Conservation (phyloP, 176 grass and related monocot genomes). For the Zea luxurians region DNA sequence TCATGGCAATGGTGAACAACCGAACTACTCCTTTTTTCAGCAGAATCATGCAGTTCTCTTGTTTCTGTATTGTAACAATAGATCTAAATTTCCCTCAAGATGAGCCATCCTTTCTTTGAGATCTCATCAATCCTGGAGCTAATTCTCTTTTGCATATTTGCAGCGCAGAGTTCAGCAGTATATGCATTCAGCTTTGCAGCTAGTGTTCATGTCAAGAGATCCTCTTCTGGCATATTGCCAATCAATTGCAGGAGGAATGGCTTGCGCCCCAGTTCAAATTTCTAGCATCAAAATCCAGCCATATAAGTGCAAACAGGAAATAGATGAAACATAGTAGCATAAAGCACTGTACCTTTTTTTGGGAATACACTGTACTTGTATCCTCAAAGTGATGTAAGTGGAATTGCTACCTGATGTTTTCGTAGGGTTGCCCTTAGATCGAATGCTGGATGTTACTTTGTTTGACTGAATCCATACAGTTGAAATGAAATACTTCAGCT, state of each 20-base stretch:
- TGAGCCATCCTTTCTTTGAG: slow-evolving; percentile 67
- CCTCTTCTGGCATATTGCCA: slow-evolving; percentile 73
- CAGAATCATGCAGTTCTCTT: slow-evolving; percentile 26
- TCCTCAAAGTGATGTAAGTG: not conserved
- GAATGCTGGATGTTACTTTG: slow-evolving; percentile 20
- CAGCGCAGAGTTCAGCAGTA: slow-evolving; percentile 73
- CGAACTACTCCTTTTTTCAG: not conserved
- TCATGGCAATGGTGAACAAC: not conserved
- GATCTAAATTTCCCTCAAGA: slow-evolving; percentile 51
- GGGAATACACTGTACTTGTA: not conserved
- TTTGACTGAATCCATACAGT: slow-evolving; percentile 5
- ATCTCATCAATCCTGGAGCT: slow-evolving; percentile 71
- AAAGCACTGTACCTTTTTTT: not conserved
- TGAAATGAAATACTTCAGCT: not conserved
- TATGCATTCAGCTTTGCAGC: slow-evolving; percentile 81
- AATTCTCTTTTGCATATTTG: slow-evolving; percentile 63
- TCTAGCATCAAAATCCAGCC: slow-evolving; percentile 45
- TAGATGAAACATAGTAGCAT: not conserved
- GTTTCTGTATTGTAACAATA: slow-evolving; percentile 1
- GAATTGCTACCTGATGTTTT: slow-evolving; percentile 75
- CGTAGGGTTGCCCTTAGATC: not conserved
- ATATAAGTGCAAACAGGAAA: slow-evolving; percentile 4
- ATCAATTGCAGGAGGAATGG: slow-evolving; percentile 71
- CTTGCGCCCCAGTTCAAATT: slow-evolving; percentile 85
- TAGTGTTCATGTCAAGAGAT: slow-evolving; percentile 61